A percentile compares a stretch with the other conserved stretches of the same genome.
These are phyloP conservation scores for Poa pratensis DNA, from an alignment of 176 grass and related monocot genomes.

Conservation along the genomic window DNA sequence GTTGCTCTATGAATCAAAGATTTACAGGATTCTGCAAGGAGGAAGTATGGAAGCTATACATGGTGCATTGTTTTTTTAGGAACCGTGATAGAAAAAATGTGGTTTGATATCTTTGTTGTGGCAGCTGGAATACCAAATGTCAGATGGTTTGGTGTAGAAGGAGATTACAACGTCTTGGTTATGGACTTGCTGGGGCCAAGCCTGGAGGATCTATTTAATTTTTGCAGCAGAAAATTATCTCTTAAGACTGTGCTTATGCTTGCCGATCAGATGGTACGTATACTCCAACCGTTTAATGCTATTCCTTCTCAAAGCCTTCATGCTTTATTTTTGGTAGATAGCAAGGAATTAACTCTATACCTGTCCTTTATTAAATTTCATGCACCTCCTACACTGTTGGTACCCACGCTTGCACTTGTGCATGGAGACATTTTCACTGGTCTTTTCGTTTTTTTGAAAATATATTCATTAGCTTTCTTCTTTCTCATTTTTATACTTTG, in stretches of 20 bases:
- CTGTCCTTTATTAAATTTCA: not conserved
- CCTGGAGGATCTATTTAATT: constrained; percentile 98
- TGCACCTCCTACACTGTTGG: not conserved
- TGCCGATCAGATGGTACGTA: constrained; percentile 91
- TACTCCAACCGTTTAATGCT: not conserved
- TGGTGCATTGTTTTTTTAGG: constrained; percentile 23
- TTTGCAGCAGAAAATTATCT: constrained; percentile 96
- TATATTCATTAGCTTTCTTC: not conserved
- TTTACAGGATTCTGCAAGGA: constrained; percentile 92
- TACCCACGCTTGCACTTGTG: not conserved
- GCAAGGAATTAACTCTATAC: constrained; percentile 20
- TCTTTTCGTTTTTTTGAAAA: not conserved
- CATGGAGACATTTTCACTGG: not conserved
- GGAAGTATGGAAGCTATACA: constrained; percentile 71
- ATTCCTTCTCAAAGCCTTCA: not conserved
- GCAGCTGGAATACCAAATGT: constrained; percentile 92
- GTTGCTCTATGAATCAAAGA: constrained; percentile 95
- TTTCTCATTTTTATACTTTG: not conserved
- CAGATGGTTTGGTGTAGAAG: constrained; percentile 97
- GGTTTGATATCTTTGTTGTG: constrained; percentile 52
- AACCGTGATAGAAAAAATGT: constrained; percentile 9
- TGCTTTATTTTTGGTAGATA: constrained; percentile 5
- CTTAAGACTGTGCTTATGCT: constrained; percentile 99
- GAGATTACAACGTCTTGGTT: constrained; percentile 96
- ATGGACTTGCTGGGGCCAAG: constrained; percentile 97